These are phyloP conservation scores for Phlegmacium glaucopus DNA, from an alignment of 768 basidiomycete species.

Conservation along the genomic window DNA sequence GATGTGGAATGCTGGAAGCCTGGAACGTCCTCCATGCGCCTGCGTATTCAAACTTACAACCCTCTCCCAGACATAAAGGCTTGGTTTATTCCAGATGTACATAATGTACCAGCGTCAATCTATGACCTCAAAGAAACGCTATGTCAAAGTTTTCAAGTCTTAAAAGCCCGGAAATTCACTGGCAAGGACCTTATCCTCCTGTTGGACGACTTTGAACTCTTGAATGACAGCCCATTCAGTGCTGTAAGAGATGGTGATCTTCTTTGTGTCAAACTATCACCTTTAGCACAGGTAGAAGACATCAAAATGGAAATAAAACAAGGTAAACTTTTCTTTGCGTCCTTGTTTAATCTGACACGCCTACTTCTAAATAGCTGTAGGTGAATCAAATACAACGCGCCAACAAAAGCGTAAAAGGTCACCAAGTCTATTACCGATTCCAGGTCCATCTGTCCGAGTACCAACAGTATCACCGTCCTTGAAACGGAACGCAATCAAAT, in stretches of 20 bases:
- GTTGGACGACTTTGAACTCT: constrained; percentile 47
- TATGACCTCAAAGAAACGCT: constrained; percentile 36
- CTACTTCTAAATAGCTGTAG: not conserved
- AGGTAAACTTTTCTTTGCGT: not conserved
- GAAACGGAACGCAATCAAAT: constrained; percentile 3
- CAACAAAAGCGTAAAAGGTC: constrained; percentile 24
- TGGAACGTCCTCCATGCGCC: constrained; percentile 39
- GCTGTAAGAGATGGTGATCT: constrained; percentile 51
- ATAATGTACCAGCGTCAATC: constrained; percentile 23
- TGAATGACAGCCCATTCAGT: constrained; percentile 34
- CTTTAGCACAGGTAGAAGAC: constrained; percentile 5
- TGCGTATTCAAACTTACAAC: constrained; percentile 43
- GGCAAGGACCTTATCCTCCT: constrained; percentile 26
- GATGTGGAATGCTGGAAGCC: too few relatives aligned
- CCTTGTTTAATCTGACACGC: not conserved
- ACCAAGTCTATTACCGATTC: constrained; percentile 2
- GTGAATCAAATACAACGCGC: not conserved
- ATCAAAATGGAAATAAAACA: constrained; percentile 3
- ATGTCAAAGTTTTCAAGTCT: constrained; percentile 28
- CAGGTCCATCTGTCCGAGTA: not conserved
- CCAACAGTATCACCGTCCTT: not conserved
- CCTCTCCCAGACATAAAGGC: constrained; percentile 49
- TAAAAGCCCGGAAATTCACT: constrained; percentile 22
- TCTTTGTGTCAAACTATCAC: constrained; percentile 27
- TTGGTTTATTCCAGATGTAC: constrained; percentile 44